Percentiles rank a stretch among this genome's conserved stretches.
These are phyloP conservation scores for Colletotrichum eremochloae DNA, from an alignment of 2,329 filamentous ascomycete species.

Conservation along the genomic window DNA sequence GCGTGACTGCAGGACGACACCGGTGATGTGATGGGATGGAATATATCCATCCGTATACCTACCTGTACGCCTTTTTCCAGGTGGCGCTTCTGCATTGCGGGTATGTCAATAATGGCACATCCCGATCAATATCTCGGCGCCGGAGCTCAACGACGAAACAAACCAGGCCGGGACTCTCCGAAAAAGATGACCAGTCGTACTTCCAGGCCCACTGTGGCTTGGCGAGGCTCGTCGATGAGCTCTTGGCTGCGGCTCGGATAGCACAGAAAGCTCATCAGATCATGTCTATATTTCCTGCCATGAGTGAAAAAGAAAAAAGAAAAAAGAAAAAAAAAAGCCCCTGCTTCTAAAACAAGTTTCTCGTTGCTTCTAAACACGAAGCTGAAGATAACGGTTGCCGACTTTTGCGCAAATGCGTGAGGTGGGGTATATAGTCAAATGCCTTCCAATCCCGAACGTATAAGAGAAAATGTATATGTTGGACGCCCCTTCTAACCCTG, in stretches of 20 bases:
- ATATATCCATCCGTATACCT: too few relatives aligned
- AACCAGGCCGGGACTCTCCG: too few relatives aligned
- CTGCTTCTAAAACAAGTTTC: too few relatives aligned
- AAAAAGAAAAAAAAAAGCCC: too few relatives aligned
- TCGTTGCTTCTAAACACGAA: not conserved
- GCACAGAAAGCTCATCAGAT: too few relatives aligned
- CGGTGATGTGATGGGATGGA: not conserved
- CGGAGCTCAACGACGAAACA: too few relatives aligned
- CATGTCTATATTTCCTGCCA: not conserved
- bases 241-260: not conserved
- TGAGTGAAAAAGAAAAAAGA: too few relatives aligned
- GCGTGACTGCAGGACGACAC: not conserved
- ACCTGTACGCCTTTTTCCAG: too few relatives aligned
- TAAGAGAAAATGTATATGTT: not conserved
- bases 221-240: not conserved
- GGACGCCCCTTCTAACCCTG: constrained; percentile 1
- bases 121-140: too few relatives aligned
- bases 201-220: too few relatives aligned
- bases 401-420: constrained; percentile 13
- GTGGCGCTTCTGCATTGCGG: not conserved
- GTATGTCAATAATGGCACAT: too few relatives aligned
- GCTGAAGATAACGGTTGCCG: not conserved
- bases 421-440: constrained; percentile 26
- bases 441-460: constrained; percentile 1
- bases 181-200: not conserved